Conservation (phyloP, 2,329 filamentous ascomycete genomes). For the Camillea tinctor region DNA sequence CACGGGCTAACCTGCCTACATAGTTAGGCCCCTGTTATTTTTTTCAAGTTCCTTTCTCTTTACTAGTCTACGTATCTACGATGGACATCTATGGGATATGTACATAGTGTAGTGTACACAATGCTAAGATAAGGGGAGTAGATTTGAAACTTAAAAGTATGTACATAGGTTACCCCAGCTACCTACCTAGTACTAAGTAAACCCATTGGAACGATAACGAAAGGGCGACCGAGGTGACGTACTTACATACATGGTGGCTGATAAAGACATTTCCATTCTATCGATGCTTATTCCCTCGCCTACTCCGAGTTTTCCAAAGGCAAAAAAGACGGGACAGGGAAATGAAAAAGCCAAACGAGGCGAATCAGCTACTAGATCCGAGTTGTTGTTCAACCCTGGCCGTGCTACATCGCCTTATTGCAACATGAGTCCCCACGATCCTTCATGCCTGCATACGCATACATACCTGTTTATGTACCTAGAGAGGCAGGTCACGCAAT, state of each 20-base stretch:
- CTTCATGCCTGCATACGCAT: not conserved
- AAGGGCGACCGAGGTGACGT: not conserved
- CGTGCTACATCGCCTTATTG: not conserved
- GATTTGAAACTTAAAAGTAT: too few relatives aligned
- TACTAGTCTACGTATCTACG: too few relatives aligned
- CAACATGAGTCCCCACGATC: too few relatives aligned
- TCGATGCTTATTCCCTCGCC: not conserved
- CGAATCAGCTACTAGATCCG: not conserved
- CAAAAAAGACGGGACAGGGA: not conserved
- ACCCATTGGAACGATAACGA: too few relatives aligned
- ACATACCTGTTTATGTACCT: not conserved
- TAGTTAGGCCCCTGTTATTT: too few relatives aligned
- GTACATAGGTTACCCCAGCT: too few relatives aligned
- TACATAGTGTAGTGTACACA: too few relatives aligned
- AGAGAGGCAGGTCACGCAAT: conserved; percentile 3
- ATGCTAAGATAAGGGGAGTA: too few relatives aligned
- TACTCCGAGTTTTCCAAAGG: not conserved
- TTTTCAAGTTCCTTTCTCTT: too few relatives aligned
- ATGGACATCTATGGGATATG: too few relatives aligned
- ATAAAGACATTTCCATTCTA: not conserved
- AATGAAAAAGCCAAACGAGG: not conserved
- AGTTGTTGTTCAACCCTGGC: not conserved
- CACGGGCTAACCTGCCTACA: not conserved
- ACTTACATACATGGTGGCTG: not conserved
- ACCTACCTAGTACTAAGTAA: too few relatives aligned